These are phyloP conservation scores for Xanthoparmelia taractica DNA, from an alignment of 495 filamentous ascomycete species.

Conservation along the genomic window DNA sequence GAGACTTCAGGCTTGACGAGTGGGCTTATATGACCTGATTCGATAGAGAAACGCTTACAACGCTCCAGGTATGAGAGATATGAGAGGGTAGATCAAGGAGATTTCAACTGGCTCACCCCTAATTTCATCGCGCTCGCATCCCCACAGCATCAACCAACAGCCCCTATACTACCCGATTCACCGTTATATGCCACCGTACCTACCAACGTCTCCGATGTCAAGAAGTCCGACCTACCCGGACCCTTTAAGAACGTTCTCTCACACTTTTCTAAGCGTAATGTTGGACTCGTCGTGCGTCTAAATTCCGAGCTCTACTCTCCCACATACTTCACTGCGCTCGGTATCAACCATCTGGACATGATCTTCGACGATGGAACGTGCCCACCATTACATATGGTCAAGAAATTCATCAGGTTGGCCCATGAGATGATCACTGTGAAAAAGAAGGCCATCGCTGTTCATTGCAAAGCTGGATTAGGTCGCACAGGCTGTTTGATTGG, in stretches of 20 bases:
- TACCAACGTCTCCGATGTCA: constrained; percentile 56
- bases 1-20: constrained; percentile 90
- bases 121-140: constrained; percentile 95
- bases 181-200: constrained; percentile 67
- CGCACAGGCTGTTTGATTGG: constrained; percentile 94
- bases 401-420: constrained; percentile 87
- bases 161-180: constrained; percentile 59
- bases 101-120: constrained; percentile 99
- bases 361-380: constrained; percentile 99
- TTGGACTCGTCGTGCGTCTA: constrained; percentile 88
- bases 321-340: constrained; percentile 88
- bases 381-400: constrained; percentile 73
- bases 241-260: constrained; percentile 92
- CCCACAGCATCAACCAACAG: constrained; percentile 70
- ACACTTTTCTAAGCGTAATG: constrained; percentile 77
- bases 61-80: constrained; percentile 72
- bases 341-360: constrained; percentile 95
- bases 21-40: constrained; percentile 37
- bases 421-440: constrained; percentile 87
- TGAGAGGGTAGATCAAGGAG: constrained; percentile 93
- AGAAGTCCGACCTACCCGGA: constrained; percentile 54
- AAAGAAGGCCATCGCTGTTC: constrained; percentile 85
- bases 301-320: constrained; percentile 95
- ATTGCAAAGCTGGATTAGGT: constrained; percentile 97
- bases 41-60: constrained; percentile 25